Evolutionary conservation across 495 filamentous ascomycete species (phyloP).

Genomic region (Terfezia boudieri): DNA sequence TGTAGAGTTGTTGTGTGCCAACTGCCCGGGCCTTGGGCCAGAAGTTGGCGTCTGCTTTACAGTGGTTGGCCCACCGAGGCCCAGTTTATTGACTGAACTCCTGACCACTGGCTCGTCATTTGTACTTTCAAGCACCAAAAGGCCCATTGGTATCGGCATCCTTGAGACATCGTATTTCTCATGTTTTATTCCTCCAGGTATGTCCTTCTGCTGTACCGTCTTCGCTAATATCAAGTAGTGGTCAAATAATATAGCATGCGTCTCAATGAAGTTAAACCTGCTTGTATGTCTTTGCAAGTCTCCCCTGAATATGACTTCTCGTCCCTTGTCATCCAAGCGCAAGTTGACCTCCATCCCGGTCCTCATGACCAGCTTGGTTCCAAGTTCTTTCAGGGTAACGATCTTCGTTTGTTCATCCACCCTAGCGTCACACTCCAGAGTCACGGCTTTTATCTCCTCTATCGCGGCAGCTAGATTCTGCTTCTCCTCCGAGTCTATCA

Average conservation of each 20-base stretch:
- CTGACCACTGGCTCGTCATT: slow-evolving; percentile 80
- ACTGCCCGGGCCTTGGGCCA: slow-evolving; percentile 23
- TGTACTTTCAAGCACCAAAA: slow-evolving; percentile 73
- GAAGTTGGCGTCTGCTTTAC: slow-evolving; percentile 25
- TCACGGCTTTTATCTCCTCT: slow-evolving; percentile 86
- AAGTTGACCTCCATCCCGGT: slow-evolving; percentile 81
- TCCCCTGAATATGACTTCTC: slow-evolving; percentile 70
- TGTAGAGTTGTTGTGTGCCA: slow-evolving; percentile 43
- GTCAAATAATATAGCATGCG: slow-evolving; percentile 80
- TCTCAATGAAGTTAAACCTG: slow-evolving; percentile 75
- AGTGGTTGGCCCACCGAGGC: slow-evolving; percentile 44
- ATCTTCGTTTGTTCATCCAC: slow-evolving; percentile 90
- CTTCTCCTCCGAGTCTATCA: slow-evolving; percentile 72
- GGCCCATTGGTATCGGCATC: slow-evolving; percentile 89
- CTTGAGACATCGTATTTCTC: slow-evolving; percentile 92
- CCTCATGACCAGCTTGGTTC: slow-evolving; percentile 55
- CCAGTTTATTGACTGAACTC: slow-evolving; percentile 21
- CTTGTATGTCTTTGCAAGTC: slow-evolving; percentile 78
- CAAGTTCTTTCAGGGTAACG: slow-evolving; percentile 72
- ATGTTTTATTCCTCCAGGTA: slow-evolving; percentile 39
- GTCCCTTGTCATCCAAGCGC: slow-evolving; percentile 74
- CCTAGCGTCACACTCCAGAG: slow-evolving; percentile 74
- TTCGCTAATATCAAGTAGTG: slow-evolving; percentile 93
- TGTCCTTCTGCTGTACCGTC: slow-evolving; percentile 41
- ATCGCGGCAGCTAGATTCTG: slow-evolving; percentile 63